Percentiles rank a stretch among this genome's conserved stretches.
Evolutionary conservation across 495 filamentous ascomycete species (phyloP).

Genomic region (Lophiotrema nucula): DNA sequence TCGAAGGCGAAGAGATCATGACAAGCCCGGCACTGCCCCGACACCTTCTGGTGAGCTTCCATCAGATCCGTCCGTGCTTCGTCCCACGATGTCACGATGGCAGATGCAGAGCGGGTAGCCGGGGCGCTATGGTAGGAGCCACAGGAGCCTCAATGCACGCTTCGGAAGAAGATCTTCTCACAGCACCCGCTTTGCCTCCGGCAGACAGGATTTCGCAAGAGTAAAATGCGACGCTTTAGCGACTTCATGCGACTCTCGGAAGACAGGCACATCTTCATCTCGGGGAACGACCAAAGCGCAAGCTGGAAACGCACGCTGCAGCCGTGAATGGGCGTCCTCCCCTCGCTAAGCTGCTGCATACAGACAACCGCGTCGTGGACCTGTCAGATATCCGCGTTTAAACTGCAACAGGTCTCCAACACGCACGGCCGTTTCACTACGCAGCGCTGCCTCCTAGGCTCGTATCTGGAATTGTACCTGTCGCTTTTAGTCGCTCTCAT

Average conservation of each 20-base stretch:
- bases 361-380: conserved; percentile 5
- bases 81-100: conserved; percentile 21
- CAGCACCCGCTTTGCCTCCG: not conserved
- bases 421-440: conserved; percentile 33
- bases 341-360: conserved; percentile 1
- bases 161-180: conserved; percentile 18
- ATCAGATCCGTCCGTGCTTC: conserved; percentile 32
- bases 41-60: conserved; percentile 18
- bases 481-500: not conserved
- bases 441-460: conserved; percentile 1
- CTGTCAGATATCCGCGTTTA: conserved; percentile 28
- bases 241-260: conserved; percentile 12
- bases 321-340: not conserved
- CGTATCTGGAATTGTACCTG: conserved; percentile 1
- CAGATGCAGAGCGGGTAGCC: conserved; percentile 9
- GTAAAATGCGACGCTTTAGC: not conserved
- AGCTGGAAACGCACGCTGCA: conserved; percentile 12
- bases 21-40: not conserved
- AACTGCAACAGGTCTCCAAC: conserved; percentile 28
- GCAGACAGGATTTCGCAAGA: not conserved
- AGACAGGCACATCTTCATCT: conserved; percentile 4
- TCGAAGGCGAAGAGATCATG: conserved; percentile 9
- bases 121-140: conserved; percentile 21
- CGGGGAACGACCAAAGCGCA: conserved; percentile 16
- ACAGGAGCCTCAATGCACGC: conserved; percentile 19